Conservation (phyloP, 2,329 filamentous ascomycete genomes). For the Curvularia eragrostidis region DNA sequence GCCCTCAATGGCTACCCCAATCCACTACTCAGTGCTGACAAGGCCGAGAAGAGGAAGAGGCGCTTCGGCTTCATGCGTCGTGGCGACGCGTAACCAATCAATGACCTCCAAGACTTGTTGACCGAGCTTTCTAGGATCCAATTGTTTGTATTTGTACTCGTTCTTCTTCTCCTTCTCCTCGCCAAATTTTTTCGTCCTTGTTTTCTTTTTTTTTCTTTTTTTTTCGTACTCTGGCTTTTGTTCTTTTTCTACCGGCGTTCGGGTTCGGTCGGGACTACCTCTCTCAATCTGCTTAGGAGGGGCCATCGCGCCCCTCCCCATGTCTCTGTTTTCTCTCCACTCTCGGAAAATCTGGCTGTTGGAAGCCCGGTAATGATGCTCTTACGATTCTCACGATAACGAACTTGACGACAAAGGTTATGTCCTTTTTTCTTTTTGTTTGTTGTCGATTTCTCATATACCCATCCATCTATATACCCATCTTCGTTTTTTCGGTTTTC, state of each 20-base stretch:
- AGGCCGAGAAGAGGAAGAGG: conserved; percentile 15
- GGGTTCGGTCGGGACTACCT: conserved; percentile 1
- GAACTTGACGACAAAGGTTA: conserved; percentile 14
- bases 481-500: conserved; percentile 1
- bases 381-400: conserved; percentile 18
- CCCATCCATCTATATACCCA: conserved; percentile 17
- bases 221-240: neutral
- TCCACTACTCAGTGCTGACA: conserved; percentile 15
- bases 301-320: neutral
- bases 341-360: conserved; percentile 7
- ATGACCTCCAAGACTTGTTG: neutral
- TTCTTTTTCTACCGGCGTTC: conserved; percentile 1
- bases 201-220: neutral
- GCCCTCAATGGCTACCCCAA: conserved; percentile 20
- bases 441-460: conserved; percentile 14
- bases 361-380: conserved; percentile 16
- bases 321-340: conserved; percentile 5
- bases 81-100: conserved; percentile 2
- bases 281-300: neutral
- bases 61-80: conserved; percentile 19
- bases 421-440: conserved; percentile 14
- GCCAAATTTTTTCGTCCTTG: neutral
- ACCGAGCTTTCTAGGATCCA: neutral
- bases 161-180: conserved; percentile 6
- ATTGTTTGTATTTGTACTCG: conserved; percentile 7